Evolutionary conservation across 768 basidiomycete genomes (phyloP).

Genomic region (Hypholoma fasciculare): DNA sequence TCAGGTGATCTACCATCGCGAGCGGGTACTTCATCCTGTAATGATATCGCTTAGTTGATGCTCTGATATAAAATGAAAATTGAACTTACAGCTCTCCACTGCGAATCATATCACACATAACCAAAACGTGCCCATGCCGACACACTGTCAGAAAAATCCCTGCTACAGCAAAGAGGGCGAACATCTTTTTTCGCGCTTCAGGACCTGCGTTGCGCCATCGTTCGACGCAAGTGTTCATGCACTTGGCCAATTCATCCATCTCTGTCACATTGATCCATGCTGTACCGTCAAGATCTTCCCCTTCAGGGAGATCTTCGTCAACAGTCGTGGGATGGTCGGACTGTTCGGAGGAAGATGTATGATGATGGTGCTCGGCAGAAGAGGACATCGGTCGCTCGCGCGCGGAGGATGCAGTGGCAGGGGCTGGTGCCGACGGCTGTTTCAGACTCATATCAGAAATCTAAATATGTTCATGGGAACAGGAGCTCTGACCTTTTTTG

Average conservation of each 20-base stretch:
- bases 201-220: conserved; percentile 16
- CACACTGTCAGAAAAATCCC: conserved; percentile 27
- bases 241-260: conserved; percentile 9
- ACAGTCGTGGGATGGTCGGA: too few species aligned
- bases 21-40: conserved; percentile 28
- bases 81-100: conserved; percentile 25
- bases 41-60: too few species aligned
- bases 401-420: too few species aligned
- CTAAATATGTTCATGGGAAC: too few species aligned
- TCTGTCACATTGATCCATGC: conserved; percentile 20
- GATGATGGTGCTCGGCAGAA: too few species aligned
- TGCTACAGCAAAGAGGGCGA: conserved; percentile 19
- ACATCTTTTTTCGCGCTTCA: conserved; percentile 22
- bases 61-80: not conserved
- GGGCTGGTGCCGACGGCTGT: too few species aligned
- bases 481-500: too few species aligned
- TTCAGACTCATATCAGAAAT: too few species aligned
- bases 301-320: too few species aligned
- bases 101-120: conserved; percentile 26
- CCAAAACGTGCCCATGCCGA: conserved; percentile 26
- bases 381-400: too few species aligned
- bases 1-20: conserved; percentile 14
- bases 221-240: too few species aligned
- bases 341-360: too few species aligned
- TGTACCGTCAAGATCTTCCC: conserved; percentile 5